Evolutionary conservation across 306 rosid species (phyloP), one percentile per base, ranked within the genome.

Genomic region (Astragalus membranaceus): DNA sequence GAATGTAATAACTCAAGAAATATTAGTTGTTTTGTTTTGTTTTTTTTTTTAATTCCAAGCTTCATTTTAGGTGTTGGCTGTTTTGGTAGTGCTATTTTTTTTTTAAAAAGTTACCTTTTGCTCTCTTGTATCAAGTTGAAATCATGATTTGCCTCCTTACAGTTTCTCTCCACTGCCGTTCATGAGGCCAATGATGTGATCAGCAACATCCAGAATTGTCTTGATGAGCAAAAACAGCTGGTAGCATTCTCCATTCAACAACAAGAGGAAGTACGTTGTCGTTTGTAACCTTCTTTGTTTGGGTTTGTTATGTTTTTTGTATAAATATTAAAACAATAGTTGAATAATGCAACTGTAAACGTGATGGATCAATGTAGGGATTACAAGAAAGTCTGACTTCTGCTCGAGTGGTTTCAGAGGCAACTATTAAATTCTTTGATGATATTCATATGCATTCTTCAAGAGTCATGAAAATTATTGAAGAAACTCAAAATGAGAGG

Each of bases 111-210:
- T 23, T 39, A 42, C 17, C 50, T 75, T 17, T 29, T 41, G 37
- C 42, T 63, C 33, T 63, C 67, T 8, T 72, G 33, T 66, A 50
- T 33, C 50, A 51, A 51, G 73, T 57, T 76, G 46, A 32, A 32
- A 67, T 51, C 29, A 12, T 64, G 67, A 17, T 10, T 8, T 79
- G 57, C 60, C 44, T n/a, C 48, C 70, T 69, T 81, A 8, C 77
- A 93, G 98, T 87, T 90, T 79, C 86, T 93, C 53, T 84, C 64
- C 60, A 75, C 84, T 76, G 89, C 82, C 13, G 88, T 82, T 77
- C 80, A 15, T 51, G 96, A 93, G 73, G 96, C 88, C 64, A 81
- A 79, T 13, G 90, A 82, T 65, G 96, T 87, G 73, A 66, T 88
- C 29, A 67, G 80, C 70, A 69, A 79, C 76, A 85, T 90, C 51